phyloP scores from a whole-genome alignment of 2,329 filamentous ascomycete species.

The Calcarisporium arbuscula region DNA sequence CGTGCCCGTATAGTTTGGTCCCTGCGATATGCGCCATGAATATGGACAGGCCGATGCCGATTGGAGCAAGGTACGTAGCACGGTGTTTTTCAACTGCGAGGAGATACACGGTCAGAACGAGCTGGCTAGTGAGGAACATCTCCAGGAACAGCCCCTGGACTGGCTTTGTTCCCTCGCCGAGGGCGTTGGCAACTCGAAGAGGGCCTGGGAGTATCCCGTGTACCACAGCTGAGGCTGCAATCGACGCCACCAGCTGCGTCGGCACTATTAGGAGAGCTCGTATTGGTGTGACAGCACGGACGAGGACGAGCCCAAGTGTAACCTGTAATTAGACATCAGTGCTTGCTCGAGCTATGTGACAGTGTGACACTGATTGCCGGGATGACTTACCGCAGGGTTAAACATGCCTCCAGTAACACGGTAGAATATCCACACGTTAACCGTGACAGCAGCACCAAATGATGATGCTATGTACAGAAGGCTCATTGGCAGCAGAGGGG shows the following conservation, averaged over 20 bases:
- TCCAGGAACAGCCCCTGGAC: conserved; percentile 60
- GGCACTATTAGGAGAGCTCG: conserved; percentile 46
- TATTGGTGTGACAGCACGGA: conserved; percentile 47
- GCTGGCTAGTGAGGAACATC: conserved; percentile 57
- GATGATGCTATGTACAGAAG: conserved; percentile 44
- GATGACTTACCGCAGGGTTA: conserved; percentile 39
- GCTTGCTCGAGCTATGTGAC: neutral
- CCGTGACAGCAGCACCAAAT: conserved; percentile 44
- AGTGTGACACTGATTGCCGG: neutral
- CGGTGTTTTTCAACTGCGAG: conserved; percentile 69
- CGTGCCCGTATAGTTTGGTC: conserved; percentile 41
- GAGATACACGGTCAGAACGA: conserved; percentile 62
- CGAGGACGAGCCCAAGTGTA: conserved; percentile 54
- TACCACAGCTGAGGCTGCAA: conserved; percentile 52
- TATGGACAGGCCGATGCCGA: conserved; percentile 65
- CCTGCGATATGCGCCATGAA: conserved; percentile 51
- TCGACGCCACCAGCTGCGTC: conserved; percentile 52
- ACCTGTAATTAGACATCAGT: conserved; percentile 22
- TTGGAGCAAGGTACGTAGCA: conserved; percentile 62
- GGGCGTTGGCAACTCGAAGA: conserved; percentile 48
- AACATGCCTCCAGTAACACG: conserved; percentile 47
- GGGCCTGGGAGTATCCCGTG: conserved; percentile 51
- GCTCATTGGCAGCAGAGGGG: conserved; percentile 24
- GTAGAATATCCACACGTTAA: conserved; percentile 53
- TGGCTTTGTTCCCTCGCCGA: conserved; percentile 43